Percentiles rank a stretch among this genome's conserved stretches.
phyloP scores from a whole-genome alignment of 108 stramenopile genomes.

The Pseudonitzschia multistriata region DNA sequence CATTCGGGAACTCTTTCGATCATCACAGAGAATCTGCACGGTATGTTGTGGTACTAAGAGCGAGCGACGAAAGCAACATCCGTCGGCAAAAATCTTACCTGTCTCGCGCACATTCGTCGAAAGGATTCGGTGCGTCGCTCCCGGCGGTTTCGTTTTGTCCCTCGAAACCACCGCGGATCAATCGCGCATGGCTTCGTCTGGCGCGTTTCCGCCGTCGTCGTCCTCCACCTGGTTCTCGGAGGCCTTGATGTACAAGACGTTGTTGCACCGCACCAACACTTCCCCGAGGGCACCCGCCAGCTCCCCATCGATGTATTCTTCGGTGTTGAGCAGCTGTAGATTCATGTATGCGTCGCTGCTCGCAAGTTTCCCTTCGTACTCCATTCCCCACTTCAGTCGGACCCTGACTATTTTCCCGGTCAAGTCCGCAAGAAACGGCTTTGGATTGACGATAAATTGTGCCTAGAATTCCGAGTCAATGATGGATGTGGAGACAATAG shows the following conservation, averaged over 20 bases:
- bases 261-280: slow-evolving; percentile 97
- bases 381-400: slow-evolving; percentile 99
- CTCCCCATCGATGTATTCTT: slow-evolving; percentile 95
- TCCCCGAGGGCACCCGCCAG: slow-evolving; percentile 95
- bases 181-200: slow-evolving; percentile 11
- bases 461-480: slow-evolving; percentile 37
- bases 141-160: slow-evolving; percentile 3
- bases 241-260: slow-evolving; percentile 94
- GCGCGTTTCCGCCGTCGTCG: slow-evolving; percentile 6
- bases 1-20: slow-evolving; percentile 45
- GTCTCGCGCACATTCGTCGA: too few species aligned
- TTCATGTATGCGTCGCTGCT: slow-evolving; percentile 98
- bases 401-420: slow-evolving; percentile 91
- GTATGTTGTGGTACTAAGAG: too few species aligned
- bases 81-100: too few species aligned
- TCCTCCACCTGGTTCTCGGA: slow-evolving; percentile 49
- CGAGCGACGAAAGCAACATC: not conserved
- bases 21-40: slow-evolving; percentile 28
- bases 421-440: slow-evolving; percentile 95
- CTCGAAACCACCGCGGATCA: not conserved
- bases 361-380: slow-evolving; percentile 90
- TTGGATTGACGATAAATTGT: slow-evolving; percentile 96
- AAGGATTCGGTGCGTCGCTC: too few species aligned
- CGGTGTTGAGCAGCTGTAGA: slow-evolving; percentile 84
- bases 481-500: too few species aligned